These are phyloP conservation scores for Phialophora macrospora DNA, from an alignment of 2,329 filamentous ascomycete genomes.

Conservation along the genomic window DNA sequence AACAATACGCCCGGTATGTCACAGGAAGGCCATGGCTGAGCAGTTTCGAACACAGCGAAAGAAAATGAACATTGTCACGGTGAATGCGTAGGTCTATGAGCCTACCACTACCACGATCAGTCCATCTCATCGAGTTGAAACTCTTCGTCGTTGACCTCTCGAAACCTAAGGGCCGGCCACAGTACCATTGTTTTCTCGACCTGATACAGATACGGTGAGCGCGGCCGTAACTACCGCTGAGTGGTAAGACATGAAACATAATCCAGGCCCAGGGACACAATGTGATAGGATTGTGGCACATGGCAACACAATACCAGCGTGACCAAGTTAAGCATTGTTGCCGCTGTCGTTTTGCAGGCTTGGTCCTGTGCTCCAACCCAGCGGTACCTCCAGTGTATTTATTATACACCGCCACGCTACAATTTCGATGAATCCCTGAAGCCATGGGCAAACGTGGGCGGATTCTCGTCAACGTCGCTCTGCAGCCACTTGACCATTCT, in stretches of 20 bases:
- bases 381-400: not conserved
- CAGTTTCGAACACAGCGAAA: not conserved
- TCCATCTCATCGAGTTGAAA: not conserved
- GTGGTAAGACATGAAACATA: too few species aligned
- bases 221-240: too few species aligned
- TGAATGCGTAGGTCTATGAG: not conserved
- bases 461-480: slow-evolving; percentile 39
- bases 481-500: slow-evolving; percentile 43
- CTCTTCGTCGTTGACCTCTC: not conserved
- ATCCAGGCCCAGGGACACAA: too few species aligned
- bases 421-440: slow-evolving; percentile 29
- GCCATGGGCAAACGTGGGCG: slow-evolving; percentile 41
- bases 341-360: too few species aligned
- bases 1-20: not conserved
- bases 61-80: too few species aligned
- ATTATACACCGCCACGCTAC: not conserved
- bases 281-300: too few species aligned
- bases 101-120: not conserved
- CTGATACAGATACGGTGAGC: too few species aligned
- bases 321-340: too few species aligned
- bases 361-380: too few species aligned
- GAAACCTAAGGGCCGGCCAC: not conserved
- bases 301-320: too few species aligned
- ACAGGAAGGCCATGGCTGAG: not conserved
- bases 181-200: not conserved